Percentiles rank a stretch among this genome's conserved stretches.
Conservation (phyloP, 2,329 filamentous ascomycete species). For the Ascochyta fabae region DNA sequence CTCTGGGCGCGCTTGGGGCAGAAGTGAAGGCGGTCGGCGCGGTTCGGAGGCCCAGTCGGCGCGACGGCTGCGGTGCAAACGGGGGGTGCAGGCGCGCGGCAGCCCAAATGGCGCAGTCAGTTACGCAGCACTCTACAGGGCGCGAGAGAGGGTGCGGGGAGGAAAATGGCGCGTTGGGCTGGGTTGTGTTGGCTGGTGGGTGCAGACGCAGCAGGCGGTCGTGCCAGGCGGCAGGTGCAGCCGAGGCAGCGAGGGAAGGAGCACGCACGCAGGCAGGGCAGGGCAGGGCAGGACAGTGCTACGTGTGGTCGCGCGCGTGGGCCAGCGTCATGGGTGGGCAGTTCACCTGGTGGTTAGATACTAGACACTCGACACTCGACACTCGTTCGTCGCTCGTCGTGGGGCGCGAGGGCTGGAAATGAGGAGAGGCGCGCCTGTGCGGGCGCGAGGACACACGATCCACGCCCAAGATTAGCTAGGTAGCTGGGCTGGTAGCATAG, state of each 20-base stretch:
- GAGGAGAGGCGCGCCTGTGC: slow-evolving; percentile 18
- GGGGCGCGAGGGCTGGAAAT: slow-evolving; percentile 29
- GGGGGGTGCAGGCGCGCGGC: slow-evolving; percentile 8
- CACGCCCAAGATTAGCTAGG: slow-evolving; percentile 6
- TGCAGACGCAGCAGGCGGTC: slow-evolving; percentile 10
- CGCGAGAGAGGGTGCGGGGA: not conserved
- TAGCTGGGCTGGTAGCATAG: not conserved
- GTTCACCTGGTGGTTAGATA: no score
- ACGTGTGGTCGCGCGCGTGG: slow-evolving; percentile 10
- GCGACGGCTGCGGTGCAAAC: slow-evolving; percentile 19
- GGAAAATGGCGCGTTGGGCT: slow-evolving; percentile 11
- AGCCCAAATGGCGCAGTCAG: not conserved
- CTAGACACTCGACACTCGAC: no score
- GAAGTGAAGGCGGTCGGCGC: slow-evolving; percentile 15
- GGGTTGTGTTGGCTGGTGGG: not conserved
- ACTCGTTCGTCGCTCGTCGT: slow-evolving; percentile 8
- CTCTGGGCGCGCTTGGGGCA: slow-evolving; percentile 19
- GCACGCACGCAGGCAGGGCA: not conserved
- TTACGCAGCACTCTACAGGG: not conserved
- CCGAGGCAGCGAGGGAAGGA: slow-evolving; percentile 20
- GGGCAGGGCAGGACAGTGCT: not conserved
- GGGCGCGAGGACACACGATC: slow-evolving; percentile 5
- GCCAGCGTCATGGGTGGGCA: slow-evolving; percentile 4
- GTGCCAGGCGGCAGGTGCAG: slow-evolving; percentile 26
- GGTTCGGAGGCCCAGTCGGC: not conserved